Evolutionary conservation across 768 basidiomycete genomes (phyloP), one percentile per base, ranked within the genome.

Genomic region (Russula sp.): DNA sequence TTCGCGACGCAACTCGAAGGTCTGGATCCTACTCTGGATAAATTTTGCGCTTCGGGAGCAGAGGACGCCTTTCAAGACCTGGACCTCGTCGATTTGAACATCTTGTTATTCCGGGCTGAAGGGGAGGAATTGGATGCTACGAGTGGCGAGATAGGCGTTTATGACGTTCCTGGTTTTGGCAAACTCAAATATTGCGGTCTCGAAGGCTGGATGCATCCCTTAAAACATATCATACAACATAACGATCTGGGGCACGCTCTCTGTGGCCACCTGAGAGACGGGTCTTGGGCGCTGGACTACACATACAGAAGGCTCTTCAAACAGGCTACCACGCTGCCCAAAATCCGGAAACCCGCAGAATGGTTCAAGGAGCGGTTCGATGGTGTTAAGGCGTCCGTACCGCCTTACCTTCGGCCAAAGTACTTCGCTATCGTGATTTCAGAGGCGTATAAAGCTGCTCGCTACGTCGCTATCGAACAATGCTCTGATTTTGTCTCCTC

Each of bases 161-260:
- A 98, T 73, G 81, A 87, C 52, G 76, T 99, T 39, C 91, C 95
- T 5, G 83, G 80, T 27, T 70, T 83, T 27, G 93, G 89, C 0
- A 81, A 82, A 62, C 77, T 94, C 73, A 85, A 83, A 11, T 99
- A 98, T 74, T 98, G 95, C 70, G 97, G 97, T 18, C 73, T 98
- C 55, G 93, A 98, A 70, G 97, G 97, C 1, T 99, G 95, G 94
- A 98, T 99, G 94, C 83, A 87, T 68, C 86, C 86, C 0, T 77
- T 98, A 59, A 81, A 84, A 44, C 84, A 84, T 68, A 85, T 98
- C 72, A 94, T 94, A 84, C 79, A 80, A 67, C 82, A 85, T 70
- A 98, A 98, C 73, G 94, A 99, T 72, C 81, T 98, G 3, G 97
- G 97, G 0, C 94, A 98, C 73, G 82, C 93, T 1, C 78, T 99